phyloP scores from a whole-genome alignment of 441 rosid species.

The Croton laevigatus region DNA sequence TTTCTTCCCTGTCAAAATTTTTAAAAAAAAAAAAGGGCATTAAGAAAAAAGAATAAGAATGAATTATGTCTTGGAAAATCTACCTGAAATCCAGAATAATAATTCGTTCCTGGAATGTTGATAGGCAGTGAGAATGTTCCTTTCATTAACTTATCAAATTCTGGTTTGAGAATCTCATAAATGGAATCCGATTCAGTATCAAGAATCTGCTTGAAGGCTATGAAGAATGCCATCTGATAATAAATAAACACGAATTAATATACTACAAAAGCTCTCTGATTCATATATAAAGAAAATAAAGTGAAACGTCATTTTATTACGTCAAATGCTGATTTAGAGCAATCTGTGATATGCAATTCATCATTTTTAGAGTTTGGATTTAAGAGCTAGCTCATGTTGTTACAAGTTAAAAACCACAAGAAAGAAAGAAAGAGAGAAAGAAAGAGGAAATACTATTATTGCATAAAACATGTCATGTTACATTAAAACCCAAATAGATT shows the following conservation, averaged over 20 bases:
- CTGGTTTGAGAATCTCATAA: constrained; percentile 35
- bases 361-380: background rate
- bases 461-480: too few species aligned
- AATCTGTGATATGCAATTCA: background rate
- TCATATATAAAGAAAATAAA: too few species aligned
- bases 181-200: constrained; percentile 29
- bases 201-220: constrained; percentile 42
- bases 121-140: constrained; percentile 57
- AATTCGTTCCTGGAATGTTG: constrained; percentile 52
- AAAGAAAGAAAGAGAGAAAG: too few species aligned
- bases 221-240: constrained; percentile 47
- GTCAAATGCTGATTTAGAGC: background rate
- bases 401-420: too few species aligned
- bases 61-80: background rate
- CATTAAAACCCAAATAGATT: background rate
- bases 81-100: constrained; percentile 53
- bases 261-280: too few species aligned
- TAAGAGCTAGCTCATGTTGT: background rate
- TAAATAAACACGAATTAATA: too few species aligned
- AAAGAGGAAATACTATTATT: too few species aligned
- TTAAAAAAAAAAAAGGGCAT: background rate
- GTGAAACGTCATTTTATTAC: too few species aligned
- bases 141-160: constrained; percentile 43
- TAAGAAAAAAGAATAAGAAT: background rate
- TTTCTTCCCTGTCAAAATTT: constrained; percentile 43